Conservation (phyloP, 495 filamentous ascomycete species). For the Aspergillus campestris region DNA sequence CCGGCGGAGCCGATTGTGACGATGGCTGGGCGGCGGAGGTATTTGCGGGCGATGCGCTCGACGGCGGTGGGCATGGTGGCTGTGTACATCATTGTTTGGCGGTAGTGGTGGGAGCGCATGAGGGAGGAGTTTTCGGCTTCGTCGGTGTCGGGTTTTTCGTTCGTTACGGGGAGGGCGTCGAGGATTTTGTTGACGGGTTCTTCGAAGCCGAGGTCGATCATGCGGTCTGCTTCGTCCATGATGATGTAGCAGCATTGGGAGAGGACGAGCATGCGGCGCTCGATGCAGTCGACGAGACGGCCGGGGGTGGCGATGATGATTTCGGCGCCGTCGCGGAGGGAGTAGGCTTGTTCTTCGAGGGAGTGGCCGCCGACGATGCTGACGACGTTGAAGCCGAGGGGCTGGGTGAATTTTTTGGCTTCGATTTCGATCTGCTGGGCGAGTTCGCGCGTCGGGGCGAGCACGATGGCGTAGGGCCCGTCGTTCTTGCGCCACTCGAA, state of each 20-base stretch:
- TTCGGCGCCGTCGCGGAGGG: conserved; percentile 89
- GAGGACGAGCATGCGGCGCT: conserved; percentile 84
- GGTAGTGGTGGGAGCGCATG: conserved; percentile 82
- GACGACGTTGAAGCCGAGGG: conserved; percentile 90
- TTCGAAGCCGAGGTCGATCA: conserved; percentile 98
- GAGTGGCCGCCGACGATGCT: conserved; percentile 96
- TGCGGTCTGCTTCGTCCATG: conserved; percentile 97
- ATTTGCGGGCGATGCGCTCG: conserved; percentile 93
- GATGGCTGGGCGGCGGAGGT: conserved; percentile 86
- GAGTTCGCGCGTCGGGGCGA: conserved; percentile 96
- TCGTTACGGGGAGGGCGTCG: conserved; percentile 87
- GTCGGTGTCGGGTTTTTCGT: conserved; percentile 94
- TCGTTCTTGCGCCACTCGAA: conserved; percentile 76
- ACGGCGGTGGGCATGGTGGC: conserved; percentile 94
- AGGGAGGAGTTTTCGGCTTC: conserved; percentile 79
- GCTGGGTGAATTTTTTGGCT: conserved; percentile 85
- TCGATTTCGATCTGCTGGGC: conserved; percentile 97
- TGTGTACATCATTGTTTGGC: conserved; percentile 99
- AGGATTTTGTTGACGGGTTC: conserved; percentile 98
- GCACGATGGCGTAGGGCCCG: conserved; percentile 90
- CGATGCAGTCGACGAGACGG: conserved; percentile 94
- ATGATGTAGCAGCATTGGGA: conserved; percentile 97
- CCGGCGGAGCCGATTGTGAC: conserved; percentile 92
- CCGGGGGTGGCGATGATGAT: conserved; percentile 98
- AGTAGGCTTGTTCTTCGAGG: conserved; percentile 89